phyloP scores from a whole-genome alignment of 2,329 filamentous ascomycete species.

The Shiraia bambusicola region DNA sequence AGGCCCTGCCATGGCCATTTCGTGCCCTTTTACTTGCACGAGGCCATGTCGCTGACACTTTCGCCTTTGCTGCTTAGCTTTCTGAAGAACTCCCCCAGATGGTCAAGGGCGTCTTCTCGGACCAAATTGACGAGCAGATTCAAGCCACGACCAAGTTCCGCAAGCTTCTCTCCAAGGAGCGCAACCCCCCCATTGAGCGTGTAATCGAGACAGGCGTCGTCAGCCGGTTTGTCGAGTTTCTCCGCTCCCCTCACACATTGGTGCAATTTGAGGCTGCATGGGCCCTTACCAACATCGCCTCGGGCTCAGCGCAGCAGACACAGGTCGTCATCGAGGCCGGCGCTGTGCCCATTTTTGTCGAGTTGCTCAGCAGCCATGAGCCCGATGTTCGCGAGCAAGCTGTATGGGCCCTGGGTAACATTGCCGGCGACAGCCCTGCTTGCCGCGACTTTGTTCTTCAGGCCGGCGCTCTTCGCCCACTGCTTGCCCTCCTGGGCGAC shows the following conservation, averaged over 20 bases:
- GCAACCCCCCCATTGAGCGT: constrained; percentile 97
- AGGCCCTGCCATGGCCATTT: not conserved
- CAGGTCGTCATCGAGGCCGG: constrained; percentile 98
- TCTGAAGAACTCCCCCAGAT: constrained; percentile 98
- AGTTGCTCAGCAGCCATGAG: constrained; percentile 91
- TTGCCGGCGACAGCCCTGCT: constrained; percentile 95
- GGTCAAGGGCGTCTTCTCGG: constrained; percentile 97
- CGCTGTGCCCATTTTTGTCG: constrained; percentile 96
- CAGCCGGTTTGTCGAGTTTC: constrained; percentile 95
- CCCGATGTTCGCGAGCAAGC: constrained; percentile 97
- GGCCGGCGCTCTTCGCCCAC: constrained; percentile 85
- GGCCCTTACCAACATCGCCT: constrained; percentile 99
- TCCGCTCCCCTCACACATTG: constrained; percentile 93
- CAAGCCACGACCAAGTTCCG: constrained; percentile 97
- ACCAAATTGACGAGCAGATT: constrained; percentile 97
- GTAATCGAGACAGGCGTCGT: constrained; percentile 99
- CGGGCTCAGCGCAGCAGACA: constrained; percentile 93
- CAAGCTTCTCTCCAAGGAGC: constrained; percentile 97
- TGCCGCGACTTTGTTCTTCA: constrained; percentile 96
- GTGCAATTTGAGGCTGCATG: constrained; percentile 99
- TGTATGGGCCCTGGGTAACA: constrained; percentile 98
- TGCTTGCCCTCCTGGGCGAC: constrained; percentile 87
- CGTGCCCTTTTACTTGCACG: not conserved
- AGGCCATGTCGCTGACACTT: constrained; percentile 17
- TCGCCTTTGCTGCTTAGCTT: constrained; percentile 59